Conservation (phyloP, 2,329 filamentous ascomycete genomes). For the Graphilbum sp. region DNA sequence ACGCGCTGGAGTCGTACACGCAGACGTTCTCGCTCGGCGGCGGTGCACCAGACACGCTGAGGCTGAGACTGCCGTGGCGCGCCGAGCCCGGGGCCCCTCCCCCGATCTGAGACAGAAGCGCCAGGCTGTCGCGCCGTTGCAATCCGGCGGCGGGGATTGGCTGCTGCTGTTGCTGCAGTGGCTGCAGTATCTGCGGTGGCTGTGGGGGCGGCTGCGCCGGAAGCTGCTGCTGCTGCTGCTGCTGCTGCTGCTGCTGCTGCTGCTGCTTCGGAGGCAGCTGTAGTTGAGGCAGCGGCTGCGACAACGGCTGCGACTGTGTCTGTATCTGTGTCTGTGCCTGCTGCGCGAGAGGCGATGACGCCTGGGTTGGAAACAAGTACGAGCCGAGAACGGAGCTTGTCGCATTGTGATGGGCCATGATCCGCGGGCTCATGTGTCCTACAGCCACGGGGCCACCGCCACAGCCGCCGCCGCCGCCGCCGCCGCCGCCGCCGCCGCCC, state of each 20-base stretch:
- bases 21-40: conserved; percentile 34
- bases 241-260: no score
- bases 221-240: no score
- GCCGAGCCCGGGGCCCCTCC: background rate
- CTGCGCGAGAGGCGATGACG: conserved; percentile 9
- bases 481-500: conserved; percentile 11
- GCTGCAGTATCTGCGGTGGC: background rate
- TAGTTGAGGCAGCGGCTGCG: conserved; percentile 1
- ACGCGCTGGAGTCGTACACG: conserved; percentile 79
- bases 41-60: background rate
- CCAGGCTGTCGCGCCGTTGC: conserved; percentile 8
- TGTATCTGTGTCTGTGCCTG: conserved; percentile 1
- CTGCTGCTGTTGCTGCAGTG: background rate
- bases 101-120: conserved; percentile 1
- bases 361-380: conserved; percentile 11
- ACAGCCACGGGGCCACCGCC: background rate
- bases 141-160: background rate
- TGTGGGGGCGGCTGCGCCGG: no score
- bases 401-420: conserved; percentile 12
- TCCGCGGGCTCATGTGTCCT: conserved; percentile 13
- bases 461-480: background rate
- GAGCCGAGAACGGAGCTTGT: conserved; percentile 9
- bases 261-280: no score
- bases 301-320: background rate
- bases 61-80: conserved; percentile 2